phyloP scores from a whole-genome alignment of 1,139 yeast species.

The Yamadazyma membranifaciens region DNA sequence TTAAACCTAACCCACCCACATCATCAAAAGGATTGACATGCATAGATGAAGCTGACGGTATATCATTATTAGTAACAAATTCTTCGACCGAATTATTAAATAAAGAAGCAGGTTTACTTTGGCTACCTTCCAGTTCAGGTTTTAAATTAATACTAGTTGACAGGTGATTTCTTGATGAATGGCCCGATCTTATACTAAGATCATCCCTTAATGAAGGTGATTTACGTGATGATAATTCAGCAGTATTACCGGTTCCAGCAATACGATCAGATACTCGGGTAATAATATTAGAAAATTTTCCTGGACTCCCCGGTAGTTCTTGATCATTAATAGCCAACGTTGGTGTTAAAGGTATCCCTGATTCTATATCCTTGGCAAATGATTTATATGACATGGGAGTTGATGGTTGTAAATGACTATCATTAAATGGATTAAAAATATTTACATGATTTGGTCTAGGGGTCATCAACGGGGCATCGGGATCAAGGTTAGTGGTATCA shows the following conservation, averaged over 20 bases:
- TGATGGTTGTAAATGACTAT: slow-evolving; percentile 3
- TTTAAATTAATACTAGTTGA: slow-evolving; percentile 7
- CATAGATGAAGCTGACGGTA: no score
- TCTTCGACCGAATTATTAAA: slow-evolving; percentile 10
- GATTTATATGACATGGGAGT: slow-evolving; percentile 11
- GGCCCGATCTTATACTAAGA: slow-evolving; percentile 1
- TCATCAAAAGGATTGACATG: neutral
- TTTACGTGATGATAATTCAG: slow-evolving; percentile 8
- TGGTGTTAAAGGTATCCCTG: slow-evolving; percentile 12
- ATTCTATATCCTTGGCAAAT: slow-evolving; percentile 11
- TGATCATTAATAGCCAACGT: slow-evolving; percentile 10
- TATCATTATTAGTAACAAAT: slow-evolving; percentile 3
- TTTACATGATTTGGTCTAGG: neutral
- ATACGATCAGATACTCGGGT: slow-evolving; percentile 42
- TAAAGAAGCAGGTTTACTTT: neutral
- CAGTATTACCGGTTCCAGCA: slow-evolving; percentile 33
- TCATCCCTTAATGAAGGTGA: slow-evolving; percentile 5
- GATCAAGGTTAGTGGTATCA: neutral
- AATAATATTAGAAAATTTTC: slow-evolving; percentile 23
- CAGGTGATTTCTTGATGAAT: slow-evolving; percentile 6
- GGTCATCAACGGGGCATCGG: neutral
- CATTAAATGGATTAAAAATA: slow-evolving; percentile 4
- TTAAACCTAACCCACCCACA: no score
- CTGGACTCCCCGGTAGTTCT: slow-evolving; percentile 14
- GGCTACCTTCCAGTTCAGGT: slow-evolving; percentile 1